These are phyloP conservation scores for Eucalyptus guilfoylei DNA, from an alignment of 345 rosid genomes.

Conservation along the genomic window DNA sequence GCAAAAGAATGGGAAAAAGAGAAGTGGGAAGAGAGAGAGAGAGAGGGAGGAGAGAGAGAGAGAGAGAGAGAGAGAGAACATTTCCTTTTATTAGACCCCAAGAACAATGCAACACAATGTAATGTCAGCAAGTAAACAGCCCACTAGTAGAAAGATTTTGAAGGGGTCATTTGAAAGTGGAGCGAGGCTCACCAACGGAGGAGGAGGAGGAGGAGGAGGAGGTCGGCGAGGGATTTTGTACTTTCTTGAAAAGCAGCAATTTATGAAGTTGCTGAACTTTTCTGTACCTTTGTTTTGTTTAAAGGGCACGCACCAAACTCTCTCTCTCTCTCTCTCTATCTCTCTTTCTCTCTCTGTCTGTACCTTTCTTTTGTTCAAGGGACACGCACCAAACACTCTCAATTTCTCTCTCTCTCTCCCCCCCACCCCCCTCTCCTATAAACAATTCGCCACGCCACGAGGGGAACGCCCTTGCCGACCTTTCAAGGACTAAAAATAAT, in stretches of 20 bases:
- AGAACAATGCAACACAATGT: not conserved
- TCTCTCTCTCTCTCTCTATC: not conserved
- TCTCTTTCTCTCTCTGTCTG: no score
- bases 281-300: not conserved
- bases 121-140: not conserved
- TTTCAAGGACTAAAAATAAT: not conserved
- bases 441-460: not conserved
- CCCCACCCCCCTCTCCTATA: accelerated
- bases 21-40: not conserved
- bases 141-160: not conserved
- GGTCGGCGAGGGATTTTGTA: not conserved
- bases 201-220: not conserved
- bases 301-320: not conserved
- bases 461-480: not conserved
- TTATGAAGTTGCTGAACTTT: not conserved
- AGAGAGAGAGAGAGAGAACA: not conserved
- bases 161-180: not conserved
- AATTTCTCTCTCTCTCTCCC: no score
- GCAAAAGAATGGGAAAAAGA: not conserved
- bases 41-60: not conserved
- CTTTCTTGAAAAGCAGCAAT: not conserved
- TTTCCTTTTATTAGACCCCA: not conserved
- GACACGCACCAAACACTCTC: no score
- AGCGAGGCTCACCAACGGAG: not conserved
- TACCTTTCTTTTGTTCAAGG: no score